Evolutionary conservation across 2,329 filamentous ascomycete genomes (phyloP), one percentile per base, ranked within the genome.

Genomic region (Zymoseptoria brevis): DNA sequence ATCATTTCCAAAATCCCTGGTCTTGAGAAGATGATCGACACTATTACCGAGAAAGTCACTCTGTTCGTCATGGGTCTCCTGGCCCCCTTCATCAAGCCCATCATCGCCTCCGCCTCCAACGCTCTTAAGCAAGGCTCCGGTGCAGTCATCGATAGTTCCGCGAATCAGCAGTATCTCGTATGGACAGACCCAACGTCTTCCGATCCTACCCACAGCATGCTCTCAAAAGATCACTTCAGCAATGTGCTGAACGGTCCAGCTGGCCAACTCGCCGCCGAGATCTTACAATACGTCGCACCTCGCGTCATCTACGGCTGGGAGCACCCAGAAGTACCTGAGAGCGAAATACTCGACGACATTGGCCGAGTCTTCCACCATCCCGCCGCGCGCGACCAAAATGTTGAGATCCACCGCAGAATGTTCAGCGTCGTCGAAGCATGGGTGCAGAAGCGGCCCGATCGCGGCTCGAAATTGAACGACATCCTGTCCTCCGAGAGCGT

Each of bases 231-330:
- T 60, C 79, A 81, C 62, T 81, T 81, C 68, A 75, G 73, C 48
- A 81, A 81, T 65, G 71, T 80, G 24, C 68, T 81, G 19, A 81
- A 81, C 65, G 69, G 75, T 56, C 79, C 79, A 3, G 77, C 79
- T 6, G 79, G 79, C 8, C 72, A 77, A 63, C 71, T 80, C 8
- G 79, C 79, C 2, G 73, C 76, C 5, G 70, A 68, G 0, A 88
- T 96, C 60, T 76, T 97, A 22, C 86, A 95, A 78, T 97, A 96
- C 68, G 84, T 88, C 30, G 89, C 91, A 1, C 93, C 93, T 1
- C 88, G 93, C 35, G 78, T 97, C 53, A 80, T 99, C 19, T 96
- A 93, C 71, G 93, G 92, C 3, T 97, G 92, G 90, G 89, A 97
- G 64, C 89, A 97, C 71, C 83, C 88, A 2, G 85, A 87, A 50